These are phyloP conservation scores for Neurospora tetraspora DNA, from an alignment of 495 filamentous ascomycete genomes.

Conservation along the genomic window DNA sequence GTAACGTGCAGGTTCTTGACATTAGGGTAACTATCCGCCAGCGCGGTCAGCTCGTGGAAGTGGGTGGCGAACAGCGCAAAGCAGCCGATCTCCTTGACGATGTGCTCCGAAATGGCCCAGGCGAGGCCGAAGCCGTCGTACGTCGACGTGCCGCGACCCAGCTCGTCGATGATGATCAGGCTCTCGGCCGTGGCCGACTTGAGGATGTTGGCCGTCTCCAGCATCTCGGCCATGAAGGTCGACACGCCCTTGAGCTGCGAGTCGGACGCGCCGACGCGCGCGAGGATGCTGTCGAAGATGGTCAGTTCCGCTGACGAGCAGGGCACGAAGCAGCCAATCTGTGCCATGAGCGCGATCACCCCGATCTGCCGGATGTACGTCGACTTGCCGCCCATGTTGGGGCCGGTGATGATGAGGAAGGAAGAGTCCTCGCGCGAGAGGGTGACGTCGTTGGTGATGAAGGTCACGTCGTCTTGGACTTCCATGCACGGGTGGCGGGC, in stretches of 20 bases:
- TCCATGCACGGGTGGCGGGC: conserved; percentile 98
- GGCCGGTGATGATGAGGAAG: conserved; percentile 95
- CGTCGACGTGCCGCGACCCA: conserved; percentile 95
- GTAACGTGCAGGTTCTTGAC: conserved; percentile 94
- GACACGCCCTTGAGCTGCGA: conserved; percentile 96
- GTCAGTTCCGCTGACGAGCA: conserved; percentile 84
- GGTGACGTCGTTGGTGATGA: conserved; percentile 95
- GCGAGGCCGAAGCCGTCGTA: conserved; percentile 98
- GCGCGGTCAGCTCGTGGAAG: conserved; percentile 93
- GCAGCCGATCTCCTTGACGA: conserved; percentile 86
- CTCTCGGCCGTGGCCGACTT: conserved; percentile 91
- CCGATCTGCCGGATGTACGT: conserved; percentile 98
- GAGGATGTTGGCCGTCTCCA: conserved; percentile 96
- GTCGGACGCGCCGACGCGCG: conserved; percentile 89
- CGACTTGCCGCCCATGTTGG: conserved; percentile 98
- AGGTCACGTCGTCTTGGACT: conserved; percentile 96
- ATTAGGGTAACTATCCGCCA: conserved; percentile 73
- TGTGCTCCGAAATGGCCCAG: conserved; percentile 97
- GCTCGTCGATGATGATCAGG: conserved; percentile 96
- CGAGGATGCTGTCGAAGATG: conserved; percentile 96
- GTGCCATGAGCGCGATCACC: conserved; percentile 95
- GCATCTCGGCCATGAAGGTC: conserved; percentile 99
- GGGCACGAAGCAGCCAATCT: conserved; percentile 94
- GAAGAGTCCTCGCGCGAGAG: conserved; percentile 72
- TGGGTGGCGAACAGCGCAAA: conserved; percentile 95